phyloP scores from a whole-genome alignment of 768 basidiomycete species.

The Lactarius pseudohatsudake region DNA sequence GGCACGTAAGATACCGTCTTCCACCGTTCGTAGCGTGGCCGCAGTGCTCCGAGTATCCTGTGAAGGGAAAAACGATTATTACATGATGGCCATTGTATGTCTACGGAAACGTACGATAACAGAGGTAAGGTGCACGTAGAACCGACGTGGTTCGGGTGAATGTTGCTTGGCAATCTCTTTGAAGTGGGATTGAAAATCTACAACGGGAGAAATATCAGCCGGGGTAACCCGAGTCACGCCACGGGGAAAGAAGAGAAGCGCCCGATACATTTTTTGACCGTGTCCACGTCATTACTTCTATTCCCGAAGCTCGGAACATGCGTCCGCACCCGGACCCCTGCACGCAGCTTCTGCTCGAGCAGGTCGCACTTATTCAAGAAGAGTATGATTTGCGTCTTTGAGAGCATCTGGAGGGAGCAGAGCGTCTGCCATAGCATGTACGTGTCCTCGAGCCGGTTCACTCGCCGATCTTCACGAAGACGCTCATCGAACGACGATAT shows the following conservation, averaged over 20 bases:
- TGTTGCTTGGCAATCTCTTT: conserved; percentile 64
- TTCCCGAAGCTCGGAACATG: conserved; percentile 74
- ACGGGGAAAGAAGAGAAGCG: conserved; percentile 13
- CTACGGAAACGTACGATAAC: conserved; percentile 58
- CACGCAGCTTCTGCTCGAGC: conserved; percentile 66
- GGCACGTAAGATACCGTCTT: conserved; percentile 69
- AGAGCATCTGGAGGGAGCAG: conserved; percentile 61
- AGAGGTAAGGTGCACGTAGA: conserved; percentile 73
- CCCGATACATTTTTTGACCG: conserved; percentile 66
- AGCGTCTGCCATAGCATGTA: conserved; percentile 68
- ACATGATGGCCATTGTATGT: conserved; percentile 20
- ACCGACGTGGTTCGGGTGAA: conserved; percentile 64
- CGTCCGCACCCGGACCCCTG: conserved; percentile 64
- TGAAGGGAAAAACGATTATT: conserved; percentile 12
- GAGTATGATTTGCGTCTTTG: conserved; percentile 62
- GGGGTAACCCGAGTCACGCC: neutral
- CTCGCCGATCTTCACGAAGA: conserved; percentile 62
- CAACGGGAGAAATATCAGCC: neutral
- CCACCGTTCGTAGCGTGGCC: conserved; percentile 60
- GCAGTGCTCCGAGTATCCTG: conserved; percentile 78
- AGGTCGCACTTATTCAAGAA: conserved; percentile 82
- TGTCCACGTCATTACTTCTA: conserved; percentile 64
- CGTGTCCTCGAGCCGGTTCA: conserved; percentile 79
- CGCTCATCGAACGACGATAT: conserved; percentile 66
- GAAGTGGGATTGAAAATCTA: conserved; percentile 81